Base-by-base conservation (phyloP, 1,284 basidiomycete genomes). In the Ceratobasidium sp. region DNA sequence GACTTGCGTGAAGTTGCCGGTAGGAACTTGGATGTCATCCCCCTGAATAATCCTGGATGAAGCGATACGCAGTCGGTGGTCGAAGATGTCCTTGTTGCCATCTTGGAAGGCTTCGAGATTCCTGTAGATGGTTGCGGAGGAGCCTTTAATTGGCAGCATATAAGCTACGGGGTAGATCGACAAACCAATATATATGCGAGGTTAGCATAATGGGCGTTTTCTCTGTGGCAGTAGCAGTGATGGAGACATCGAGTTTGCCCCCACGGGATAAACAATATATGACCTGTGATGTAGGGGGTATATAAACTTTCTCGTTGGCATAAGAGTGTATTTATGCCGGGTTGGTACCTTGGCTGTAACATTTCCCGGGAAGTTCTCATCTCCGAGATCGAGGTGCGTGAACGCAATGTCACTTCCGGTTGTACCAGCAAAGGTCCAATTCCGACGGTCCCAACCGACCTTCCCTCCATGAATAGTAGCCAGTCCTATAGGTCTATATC, bases 121-220 rank as follows among this genome's bases (percentile, higher is more conserved):
- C 89, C 89, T 90, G 82, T 82, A 33, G 33, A 33, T 20, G 20
- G 79, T 78, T 67, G 81, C 81, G 91, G 91, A 89, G 88, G 90
- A 82, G 33, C 33, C 33, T 82, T 23, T 79, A 71, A 67, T 20
- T 23, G 23, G 39, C 15, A 2, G 60, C 60, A 33, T 33, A 18
- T 13, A 64, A 44, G 20, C 7, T 44, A 44, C 2, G 18, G 44
- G 20, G 20, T n/a, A n/a, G 23, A 44, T n/a, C 40, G 88, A 89
- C 78, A n/a, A 3, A 82, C 81, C 81, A 83, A 67, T 83, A 84
- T 13, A 81, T 79, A 78, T 84, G 83, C 23, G 79, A 81, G 6
- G 82, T 90, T 20, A 90, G 82, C 89, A 91, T 90, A 77, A 91
- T 89, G 0, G 90, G 90, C 1, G 90, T 91, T 85, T 87, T 84